Percentiles rank a stretch among this genome's conserved stretches.
Evolutionary conservation across 805 yeast species (phyloP).

Genomic region (Kodamaea fukazawae): DNA sequence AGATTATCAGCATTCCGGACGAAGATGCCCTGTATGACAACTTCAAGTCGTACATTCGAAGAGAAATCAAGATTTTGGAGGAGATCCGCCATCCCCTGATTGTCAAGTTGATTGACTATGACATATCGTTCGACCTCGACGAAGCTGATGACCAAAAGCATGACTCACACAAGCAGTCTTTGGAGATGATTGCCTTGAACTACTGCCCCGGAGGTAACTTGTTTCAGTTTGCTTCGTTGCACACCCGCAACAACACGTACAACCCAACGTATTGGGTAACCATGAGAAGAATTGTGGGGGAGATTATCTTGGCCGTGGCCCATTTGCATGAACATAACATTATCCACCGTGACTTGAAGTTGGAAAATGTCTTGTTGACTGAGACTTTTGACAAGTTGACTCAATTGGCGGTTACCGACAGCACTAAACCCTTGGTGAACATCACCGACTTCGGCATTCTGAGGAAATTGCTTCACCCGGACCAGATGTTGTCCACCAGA

Average conservation of each 20-base stretch:
- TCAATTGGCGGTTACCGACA: constrained; percentile 1
- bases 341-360: constrained; percentile 88
- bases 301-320: constrained; percentile 63
- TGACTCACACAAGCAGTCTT: neutral
- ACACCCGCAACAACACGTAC: constrained; percentile 24
- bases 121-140: constrained; percentile 12
- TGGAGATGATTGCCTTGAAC: constrained; percentile 43
- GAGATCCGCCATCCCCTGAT: constrained; percentile 65
- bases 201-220: constrained; percentile 85
- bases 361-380: constrained; percentile 73
- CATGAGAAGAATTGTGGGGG: constrained; percentile 64
- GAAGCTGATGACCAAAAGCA: neutral
- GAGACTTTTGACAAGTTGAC: constrained; percentile 18
- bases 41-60: constrained; percentile 36
- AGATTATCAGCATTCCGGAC: constrained; percentile 49
- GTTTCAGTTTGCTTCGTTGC: constrained; percentile 49
- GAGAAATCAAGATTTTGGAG: constrained; percentile 71
- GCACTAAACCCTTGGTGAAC: constrained; percentile 43
- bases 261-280: constrained; percentile 42
- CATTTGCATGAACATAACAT: constrained; percentile 67
- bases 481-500: constrained; percentile 72
- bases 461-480: constrained; percentile 56
- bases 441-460: constrained; percentile 90
- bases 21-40: constrained; percentile 19
- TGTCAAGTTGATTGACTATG: constrained; percentile 40